Evolutionary conservation across 345 rosid species (phyloP).

Genomic region (Hibiscus syriacus): DNA sequence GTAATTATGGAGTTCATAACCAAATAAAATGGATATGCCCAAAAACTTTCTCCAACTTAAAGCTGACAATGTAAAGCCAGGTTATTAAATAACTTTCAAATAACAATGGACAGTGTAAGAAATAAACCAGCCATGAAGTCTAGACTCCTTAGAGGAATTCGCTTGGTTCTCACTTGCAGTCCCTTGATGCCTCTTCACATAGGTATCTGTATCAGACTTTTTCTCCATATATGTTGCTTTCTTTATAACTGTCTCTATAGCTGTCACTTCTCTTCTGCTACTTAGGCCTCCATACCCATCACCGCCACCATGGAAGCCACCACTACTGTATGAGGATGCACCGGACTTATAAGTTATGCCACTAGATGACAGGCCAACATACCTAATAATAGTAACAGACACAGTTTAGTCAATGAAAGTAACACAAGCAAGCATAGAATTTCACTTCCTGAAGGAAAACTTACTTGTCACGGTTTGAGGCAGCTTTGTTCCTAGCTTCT

Average conservation of each 20-base stretch:
- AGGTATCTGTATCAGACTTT: constrained; percentile 43
- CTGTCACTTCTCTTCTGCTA: constrained; percentile 47
- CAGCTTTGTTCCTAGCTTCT: too few relatives aligned
- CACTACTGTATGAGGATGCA: constrained; percentile 41
- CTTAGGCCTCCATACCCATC: constrained; percentile 42
- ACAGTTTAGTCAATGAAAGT: too few relatives aligned
- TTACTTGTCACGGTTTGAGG: too few relatives aligned
- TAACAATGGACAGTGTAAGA: constrained; percentile 8
- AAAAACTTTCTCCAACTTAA: neutral
- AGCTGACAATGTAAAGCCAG: neutral
- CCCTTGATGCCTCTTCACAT: constrained; percentile 41
- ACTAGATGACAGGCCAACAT: constrained; percentile 81
- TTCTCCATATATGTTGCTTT: constrained; percentile 30
- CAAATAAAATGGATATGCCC: neutral
- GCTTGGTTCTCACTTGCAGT: constrained; percentile 32
- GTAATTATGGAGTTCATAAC: neutral
- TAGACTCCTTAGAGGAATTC: constrained; percentile 28
- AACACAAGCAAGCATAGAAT: too few relatives aligned
- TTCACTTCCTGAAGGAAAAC: too few relatives aligned
- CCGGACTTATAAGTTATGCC: constrained; percentile 70
- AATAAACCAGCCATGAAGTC: constrained; percentile 48
- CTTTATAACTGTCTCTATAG: constrained; percentile 46
- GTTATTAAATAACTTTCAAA: neutral
- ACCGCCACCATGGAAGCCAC: constrained; percentile 37
- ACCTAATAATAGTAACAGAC: constrained; percentile 39